Evolutionary conservation across 2,329 filamentous ascomycete genomes (phyloP), one percentile per base, ranked within the genome.

Genomic region (Sclerotinia trifoliorum): DNA sequence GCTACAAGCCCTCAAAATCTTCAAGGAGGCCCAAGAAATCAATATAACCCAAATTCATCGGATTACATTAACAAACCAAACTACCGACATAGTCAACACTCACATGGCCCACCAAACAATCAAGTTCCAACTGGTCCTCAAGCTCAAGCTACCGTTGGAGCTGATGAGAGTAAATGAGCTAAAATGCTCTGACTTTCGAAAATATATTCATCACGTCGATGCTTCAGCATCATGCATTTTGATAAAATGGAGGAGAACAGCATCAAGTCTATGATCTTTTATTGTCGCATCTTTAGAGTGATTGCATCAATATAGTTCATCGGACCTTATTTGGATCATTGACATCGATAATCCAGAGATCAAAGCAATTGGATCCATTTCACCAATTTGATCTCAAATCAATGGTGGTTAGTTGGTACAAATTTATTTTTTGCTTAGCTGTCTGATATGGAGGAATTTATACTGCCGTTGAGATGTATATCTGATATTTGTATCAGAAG

Each of bases 1-100:
- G 85, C 87, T 66, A 86, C 84, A 48, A 90, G 88, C 74, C 88
- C 88, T 63, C 88, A 89, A 71, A 35, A 32, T 49, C 5, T 39
- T 39, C 88, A 89, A n/a, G 42, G 42, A 1, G 57, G 17, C 71
- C 74, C 75, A 69, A 80, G 82, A 73, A 87, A 90, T 76, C 86
- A 89, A 73, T 89, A 87, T 75, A 83, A 83, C 2, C 83, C 83
- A 42, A 57, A 39, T n/a, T 51, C 84, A 85, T 71, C 84, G 87
- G 74, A 77, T 64, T 81, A 81, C 52, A 88, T 83, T 74, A 82
- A 80, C 72, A 85, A 86, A 77, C 83, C 81, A 71, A 84, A 82
- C 70, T 80, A 81, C 64, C 79, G 77, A 48, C 76, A 78, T 66
- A 71, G 69, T 52, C 75, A 74, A 68, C 76, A 82, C 70, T 78